A percentile compares a stretch with the other conserved stretches of the same genome.
These are phyloP conservation scores for Ceratonia siliqua DNA, from an alignment of 306 rosid species.

Conservation along the genomic window DNA sequence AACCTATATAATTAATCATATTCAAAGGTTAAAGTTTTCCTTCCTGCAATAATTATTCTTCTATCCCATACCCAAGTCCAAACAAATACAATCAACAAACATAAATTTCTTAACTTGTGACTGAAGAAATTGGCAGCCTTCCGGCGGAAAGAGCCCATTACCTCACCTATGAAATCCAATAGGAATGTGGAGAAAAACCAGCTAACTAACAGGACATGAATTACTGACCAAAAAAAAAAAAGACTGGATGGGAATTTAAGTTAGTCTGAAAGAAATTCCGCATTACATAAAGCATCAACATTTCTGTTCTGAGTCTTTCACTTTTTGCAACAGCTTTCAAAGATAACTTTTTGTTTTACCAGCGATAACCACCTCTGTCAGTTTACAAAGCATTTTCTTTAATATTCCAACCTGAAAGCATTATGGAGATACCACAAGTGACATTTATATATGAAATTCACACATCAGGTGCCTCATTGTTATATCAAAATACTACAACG, in stretches of 20 bases:
- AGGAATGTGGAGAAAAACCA: neutral
- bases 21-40: neutral
- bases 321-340: no score
- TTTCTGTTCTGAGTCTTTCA: no score
- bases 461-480: neutral
- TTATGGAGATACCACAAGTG: neutral
- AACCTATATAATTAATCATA: neutral
- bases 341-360: no score
- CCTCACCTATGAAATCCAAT: neutral
- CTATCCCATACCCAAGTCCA: neutral
- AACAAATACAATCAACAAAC: neutral
- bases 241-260: no score
- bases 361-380: neutral
- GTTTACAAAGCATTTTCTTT: conserved; percentile 18
- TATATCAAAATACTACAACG: neutral
- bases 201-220: neutral
- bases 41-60: neutral
- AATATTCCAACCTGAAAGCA: neutral
- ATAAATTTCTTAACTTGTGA: neutral
- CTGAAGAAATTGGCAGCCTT: neutral
- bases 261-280: neutral
- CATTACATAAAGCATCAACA: neutral
- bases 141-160: neutral
- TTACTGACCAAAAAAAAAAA: no score
- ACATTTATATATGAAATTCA: neutral